Percentiles rank a stretch among this genome's conserved stretches.
phyloP scores from a whole-genome alignment of 2,329 filamentous ascomycete genomes.

The Epichloe uncinata region DNA sequence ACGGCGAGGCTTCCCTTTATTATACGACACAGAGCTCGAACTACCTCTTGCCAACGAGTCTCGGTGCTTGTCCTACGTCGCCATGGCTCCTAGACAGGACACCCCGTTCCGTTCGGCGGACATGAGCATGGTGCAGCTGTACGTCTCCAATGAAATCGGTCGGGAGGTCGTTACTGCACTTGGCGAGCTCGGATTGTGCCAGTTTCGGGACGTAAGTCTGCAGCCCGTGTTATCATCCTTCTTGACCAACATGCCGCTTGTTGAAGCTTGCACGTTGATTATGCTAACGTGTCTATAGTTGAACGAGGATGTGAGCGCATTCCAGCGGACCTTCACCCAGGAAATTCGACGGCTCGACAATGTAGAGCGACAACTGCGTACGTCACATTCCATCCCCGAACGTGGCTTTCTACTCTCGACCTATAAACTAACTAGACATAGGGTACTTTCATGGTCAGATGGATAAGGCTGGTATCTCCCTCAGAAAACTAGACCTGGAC shows the following conservation, averaged over 20 bases:
- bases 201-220: constrained; percentile 81
- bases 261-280: neutral
- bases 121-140: constrained; percentile 99
- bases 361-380: constrained; percentile 93
- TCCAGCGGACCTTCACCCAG: constrained; percentile 94
- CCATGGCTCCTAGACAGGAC: constrained; percentile 59
- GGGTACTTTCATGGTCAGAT: constrained; percentile 93
- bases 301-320: constrained; percentile 84
- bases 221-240: constrained; percentile 1
- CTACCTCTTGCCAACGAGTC: constrained; percentile 16
- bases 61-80: constrained; percentile 18
- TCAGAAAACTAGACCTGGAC: constrained; percentile 86
- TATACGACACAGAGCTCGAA: constrained; percentile 15
- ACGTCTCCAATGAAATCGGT: constrained; percentile 97
- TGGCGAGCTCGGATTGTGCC: constrained; percentile 89
- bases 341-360: constrained; percentile 96
- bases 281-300: constrained; percentile 43
- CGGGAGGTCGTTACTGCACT: constrained; percentile 93
- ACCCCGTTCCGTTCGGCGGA: constrained; percentile 99
- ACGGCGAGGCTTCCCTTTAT: constrained; percentile 10
- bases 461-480: constrained; percentile 77
- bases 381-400: constrained; percentile 23
- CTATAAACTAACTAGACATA: constrained; percentile 26
- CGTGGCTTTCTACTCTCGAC: neutral
- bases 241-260: neutral